Evolutionary conservation across 2,329 filamentous ascomycete genomes (phyloP).

Genomic region (Aureobasidium mangrovei): DNA sequence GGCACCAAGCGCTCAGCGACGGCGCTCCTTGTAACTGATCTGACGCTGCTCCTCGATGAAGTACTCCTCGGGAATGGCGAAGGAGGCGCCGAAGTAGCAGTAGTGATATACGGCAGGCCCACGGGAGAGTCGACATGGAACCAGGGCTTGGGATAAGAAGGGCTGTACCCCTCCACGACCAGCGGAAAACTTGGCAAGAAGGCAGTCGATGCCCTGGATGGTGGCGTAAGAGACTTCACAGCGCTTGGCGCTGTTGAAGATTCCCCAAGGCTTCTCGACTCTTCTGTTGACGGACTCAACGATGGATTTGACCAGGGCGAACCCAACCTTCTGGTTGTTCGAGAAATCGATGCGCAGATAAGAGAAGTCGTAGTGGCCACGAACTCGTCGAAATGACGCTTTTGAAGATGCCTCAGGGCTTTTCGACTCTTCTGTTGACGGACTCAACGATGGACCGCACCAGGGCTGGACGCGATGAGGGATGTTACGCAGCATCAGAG

Average conservation of each 20-base stretch:
- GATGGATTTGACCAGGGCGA: slow-evolving; percentile 92
- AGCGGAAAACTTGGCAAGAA: slow-evolving; percentile 95
- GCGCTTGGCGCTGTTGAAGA: slow-evolving; percentile 74
- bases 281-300: slow-evolving; percentile 39
- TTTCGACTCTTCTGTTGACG: slow-evolving; percentile 15
- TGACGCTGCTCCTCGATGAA: slow-evolving; percentile 75
- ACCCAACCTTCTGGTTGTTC: slow-evolving; percentile 63
- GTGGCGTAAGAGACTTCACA: slow-evolving; percentile 95
- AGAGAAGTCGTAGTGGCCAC: slow-evolving; percentile 85
- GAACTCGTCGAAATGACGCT: slow-evolving; percentile 73
- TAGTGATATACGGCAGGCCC: slow-evolving; percentile 19
- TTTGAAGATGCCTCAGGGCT: slow-evolving; percentile 64
- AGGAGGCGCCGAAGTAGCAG: slow-evolving; percentile 62
- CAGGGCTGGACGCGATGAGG: slow-evolving; percentile 83
- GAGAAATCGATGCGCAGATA: slow-evolving; percentile 70
- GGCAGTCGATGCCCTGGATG: slow-evolving; percentile 83
- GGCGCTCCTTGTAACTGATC: slow-evolving; percentile 73
- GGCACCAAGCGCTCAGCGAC: slow-evolving; percentile 72
- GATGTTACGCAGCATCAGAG: slow-evolving; percentile 84
- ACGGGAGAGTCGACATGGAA: slow-evolving; percentile 39
- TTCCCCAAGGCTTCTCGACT: slow-evolving; percentile 49
- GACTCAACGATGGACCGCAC: slow-evolving; percentile 75
- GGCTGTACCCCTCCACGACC: slow-evolving; percentile 78
- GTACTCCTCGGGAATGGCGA: slow-evolving; percentile 58
- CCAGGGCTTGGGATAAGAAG: slow-evolving; percentile 78